Evolutionary conservation across 805 yeast species (phyloP).

Genomic region (Starmerella bombi): DNA sequence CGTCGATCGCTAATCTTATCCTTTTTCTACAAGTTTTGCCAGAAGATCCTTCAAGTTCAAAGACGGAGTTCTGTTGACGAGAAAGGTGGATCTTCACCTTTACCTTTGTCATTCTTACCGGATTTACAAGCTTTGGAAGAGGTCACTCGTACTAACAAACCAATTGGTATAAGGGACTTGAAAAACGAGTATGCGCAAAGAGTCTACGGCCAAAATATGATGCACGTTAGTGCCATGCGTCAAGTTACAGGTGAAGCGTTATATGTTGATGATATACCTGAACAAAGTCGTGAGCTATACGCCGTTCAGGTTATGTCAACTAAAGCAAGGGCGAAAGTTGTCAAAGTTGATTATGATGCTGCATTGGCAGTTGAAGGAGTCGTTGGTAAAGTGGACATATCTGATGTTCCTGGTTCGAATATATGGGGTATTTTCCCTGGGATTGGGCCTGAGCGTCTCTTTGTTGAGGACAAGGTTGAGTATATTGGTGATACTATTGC

Average conservation of each 20-base stretch:
- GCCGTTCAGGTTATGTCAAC: slow-evolving; percentile 35
- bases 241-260: slow-evolving; percentile 39
- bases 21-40: slow-evolving; percentile 35
- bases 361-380: slow-evolving; percentile 33
- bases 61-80: neutral
- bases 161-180: slow-evolving; percentile 32
- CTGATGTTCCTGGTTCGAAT: slow-evolving; percentile 31
- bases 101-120: no score
- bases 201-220: slow-evolving; percentile 32
- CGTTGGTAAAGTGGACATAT: slow-evolving; percentile 33
- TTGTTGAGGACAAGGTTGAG: slow-evolving; percentile 32
- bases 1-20: slow-evolving; percentile 35
- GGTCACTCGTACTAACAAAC: slow-evolving; percentile 28
- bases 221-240: slow-evolving; percentile 35
- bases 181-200: slow-evolving; percentile 29
- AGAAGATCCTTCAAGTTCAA: slow-evolving; percentile 22
- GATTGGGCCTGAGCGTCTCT: slow-evolving; percentile 32
- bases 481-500: slow-evolving; percentile 36
- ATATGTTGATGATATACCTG: slow-evolving; percentile 36
- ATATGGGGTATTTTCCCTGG: slow-evolving; percentile 32
- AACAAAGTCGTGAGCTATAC: slow-evolving; percentile 31
- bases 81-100: neutral
- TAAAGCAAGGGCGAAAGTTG: slow-evolving; percentile 34
- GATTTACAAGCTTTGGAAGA: slow-evolving; percentile 26
- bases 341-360: slow-evolving; percentile 30